phyloP scores from a whole-genome alignment of 805 yeast genomes.

The Ogataea kodamae region DNA sequence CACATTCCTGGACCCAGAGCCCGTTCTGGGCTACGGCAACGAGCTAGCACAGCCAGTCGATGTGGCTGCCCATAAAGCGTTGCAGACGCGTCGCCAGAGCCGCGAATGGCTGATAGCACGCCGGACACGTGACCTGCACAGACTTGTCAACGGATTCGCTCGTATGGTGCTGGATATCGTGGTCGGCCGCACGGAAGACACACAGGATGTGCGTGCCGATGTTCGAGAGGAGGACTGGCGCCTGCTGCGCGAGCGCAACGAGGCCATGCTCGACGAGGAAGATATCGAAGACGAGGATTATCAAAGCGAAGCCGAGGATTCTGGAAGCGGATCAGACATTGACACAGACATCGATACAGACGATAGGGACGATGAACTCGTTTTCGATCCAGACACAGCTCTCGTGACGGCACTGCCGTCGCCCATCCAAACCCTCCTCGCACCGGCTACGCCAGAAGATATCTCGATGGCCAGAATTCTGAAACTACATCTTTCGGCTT shows the following conservation, averaged over 20 bases:
- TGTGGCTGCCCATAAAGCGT: conserved; percentile 17
- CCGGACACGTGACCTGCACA: conserved; percentile 12
- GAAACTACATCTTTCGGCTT: conserved; percentile 26
- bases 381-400: conserved; percentile 12
- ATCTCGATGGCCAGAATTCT: conserved; percentile 27
- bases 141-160: conserved; percentile 7
- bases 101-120: conserved; percentile 20
- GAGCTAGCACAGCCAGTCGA: conserved; percentile 29
- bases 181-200: conserved; percentile 1
- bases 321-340: too few species aligned
- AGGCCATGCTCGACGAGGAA: conserved; percentile 1
- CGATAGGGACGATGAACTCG: conserved; percentile 8
- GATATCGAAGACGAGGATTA: neutral
- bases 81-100: conserved; percentile 6
- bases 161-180: neutral
- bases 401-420: conserved; percentile 10
- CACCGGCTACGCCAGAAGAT: conserved; percentile 27
- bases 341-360: conserved; percentile 13
- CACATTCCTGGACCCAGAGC: conserved; percentile 50
- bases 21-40: conserved; percentile 26
- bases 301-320: conserved; percentile 6
- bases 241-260: conserved; percentile 4
- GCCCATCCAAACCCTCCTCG: conserved; percentile 24
- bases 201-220: conserved; percentile 1
- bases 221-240: conserved; percentile 11